Percentiles rank a stretch among this genome's conserved stretches.
These are phyloP conservation scores for Dothideomycetes sp. DNA, from an alignment of 2,329 filamentous ascomycete genomes.

Conservation along the genomic window DNA sequence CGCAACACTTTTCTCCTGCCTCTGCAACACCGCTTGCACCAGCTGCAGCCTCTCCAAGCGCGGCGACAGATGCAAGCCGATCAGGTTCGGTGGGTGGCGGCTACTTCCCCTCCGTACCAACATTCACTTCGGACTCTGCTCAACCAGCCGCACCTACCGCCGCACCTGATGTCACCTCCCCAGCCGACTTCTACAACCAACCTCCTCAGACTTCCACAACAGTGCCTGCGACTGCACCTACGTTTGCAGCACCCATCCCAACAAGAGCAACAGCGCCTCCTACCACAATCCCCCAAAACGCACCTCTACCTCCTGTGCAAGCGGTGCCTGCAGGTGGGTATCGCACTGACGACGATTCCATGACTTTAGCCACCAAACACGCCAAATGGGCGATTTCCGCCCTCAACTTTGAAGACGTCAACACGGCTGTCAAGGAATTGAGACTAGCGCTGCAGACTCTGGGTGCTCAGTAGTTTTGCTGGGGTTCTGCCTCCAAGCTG, in stretches of 20 bases:
- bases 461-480: slow-evolving; percentile 49
- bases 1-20: slow-evolving; percentile 23
- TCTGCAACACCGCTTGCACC: slow-evolving; percentile 28
- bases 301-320: slow-evolving; percentile 9
- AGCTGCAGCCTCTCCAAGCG: slow-evolving; percentile 31
- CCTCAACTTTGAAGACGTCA: slow-evolving; percentile 89
- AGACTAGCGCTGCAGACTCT: slow-evolving; percentile 60
- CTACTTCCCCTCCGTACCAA: slow-evolving; percentile 46
- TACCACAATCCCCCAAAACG: slow-evolving; percentile 8
- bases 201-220: slow-evolving; percentile 6
- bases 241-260: slow-evolving; percentile 25
- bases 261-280: slow-evolving; percentile 11
- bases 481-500: too few relatives aligned
- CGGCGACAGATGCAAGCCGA: slow-evolving; percentile 10
- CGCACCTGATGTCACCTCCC: slow-evolving; percentile 5
- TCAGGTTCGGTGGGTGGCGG: slow-evolving; percentile 41
- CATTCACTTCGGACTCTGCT: slow-evolving; percentile 28
- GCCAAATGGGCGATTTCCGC: slow-evolving; percentile 95
- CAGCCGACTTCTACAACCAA: slow-evolving; percentile 14
- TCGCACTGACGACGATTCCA: slow-evolving; percentile 54
- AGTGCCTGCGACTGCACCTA: slow-evolving; percentile 6
- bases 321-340: slow-evolving; percentile 32
- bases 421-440: slow-evolving; percentile 79
- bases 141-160: slow-evolving; percentile 25
- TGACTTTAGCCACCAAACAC: slow-evolving; percentile 81